These are phyloP conservation scores for Aureobasidium melanogenum DNA, from an alignment of 2,329 filamentous ascomycete genomes.

Conservation along the genomic window DNA sequence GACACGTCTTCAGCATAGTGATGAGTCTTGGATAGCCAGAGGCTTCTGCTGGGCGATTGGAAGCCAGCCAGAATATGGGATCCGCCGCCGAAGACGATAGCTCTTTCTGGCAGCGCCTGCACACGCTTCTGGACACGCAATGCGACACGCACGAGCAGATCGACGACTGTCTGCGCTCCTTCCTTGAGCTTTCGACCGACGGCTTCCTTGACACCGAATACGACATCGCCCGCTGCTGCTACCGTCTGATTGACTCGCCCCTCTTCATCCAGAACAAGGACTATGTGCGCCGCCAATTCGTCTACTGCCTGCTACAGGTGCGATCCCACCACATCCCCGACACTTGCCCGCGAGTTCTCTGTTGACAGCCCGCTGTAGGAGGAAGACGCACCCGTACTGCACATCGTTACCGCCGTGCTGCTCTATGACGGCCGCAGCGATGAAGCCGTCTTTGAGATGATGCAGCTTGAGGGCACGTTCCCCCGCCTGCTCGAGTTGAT, in stretches of 20 bases:
- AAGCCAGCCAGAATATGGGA: constrained; percentile 38
- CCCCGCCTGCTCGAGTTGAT: constrained; percentile 75
- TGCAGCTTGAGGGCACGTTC: constrained; percentile 82
- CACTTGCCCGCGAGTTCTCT: neutral
- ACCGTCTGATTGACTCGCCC: constrained; percentile 64
- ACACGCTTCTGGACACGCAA: constrained; percentile 28
- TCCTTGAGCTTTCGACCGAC: constrained; percentile 52
- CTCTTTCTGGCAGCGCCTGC: constrained; percentile 80
- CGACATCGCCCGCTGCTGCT: constrained; percentile 71
- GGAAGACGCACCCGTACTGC: constrained; percentile 70
- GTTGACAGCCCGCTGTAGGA: constrained; percentile 84
- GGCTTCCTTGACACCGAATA: constrained; percentile 67
- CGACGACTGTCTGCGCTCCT: constrained; percentile 78
- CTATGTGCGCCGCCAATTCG: constrained; percentile 86
- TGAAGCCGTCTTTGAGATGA: constrained; percentile 71
- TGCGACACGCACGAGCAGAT: constrained; percentile 58
- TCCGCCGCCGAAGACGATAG: constrained; percentile 52
- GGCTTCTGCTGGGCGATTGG: constrained; percentile 5
- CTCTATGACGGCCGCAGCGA: constrained; percentile 76
- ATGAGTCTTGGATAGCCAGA: constrained; percentile 11
- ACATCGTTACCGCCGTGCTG: constrained; percentile 74
- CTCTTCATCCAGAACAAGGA: constrained; percentile 68
- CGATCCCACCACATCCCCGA: constrained; percentile 11
- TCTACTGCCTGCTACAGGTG: constrained; percentile 74
- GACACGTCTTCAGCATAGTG: neutral